These are phyloP conservation scores for Vaccinium darrowii DNA, from an alignment of 148 eudicot species.

Conservation along the genomic window DNA sequence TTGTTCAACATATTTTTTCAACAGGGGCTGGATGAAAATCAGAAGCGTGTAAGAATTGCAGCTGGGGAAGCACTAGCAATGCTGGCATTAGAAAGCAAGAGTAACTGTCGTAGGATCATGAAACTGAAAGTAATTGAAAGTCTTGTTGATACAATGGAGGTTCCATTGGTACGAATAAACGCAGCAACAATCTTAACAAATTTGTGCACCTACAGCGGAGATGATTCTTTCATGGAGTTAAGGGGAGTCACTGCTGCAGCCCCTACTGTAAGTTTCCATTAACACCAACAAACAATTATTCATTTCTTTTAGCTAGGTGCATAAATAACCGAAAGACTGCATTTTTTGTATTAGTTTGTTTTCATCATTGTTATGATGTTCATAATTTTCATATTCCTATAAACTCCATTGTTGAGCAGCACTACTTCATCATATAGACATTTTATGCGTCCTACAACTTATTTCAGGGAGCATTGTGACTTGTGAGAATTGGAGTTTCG, in stretches of 20 bases:
- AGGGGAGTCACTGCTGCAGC: conserved; percentile 43
- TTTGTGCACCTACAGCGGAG: conserved; percentile 58
- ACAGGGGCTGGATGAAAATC: conserved; percentile 26
- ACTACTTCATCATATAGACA: not conserved
- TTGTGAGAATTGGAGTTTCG: not conserved
- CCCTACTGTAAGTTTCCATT: conserved; percentile 50
- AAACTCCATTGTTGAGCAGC: not conserved
- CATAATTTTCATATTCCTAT: not conserved
- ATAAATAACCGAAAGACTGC: not conserved
- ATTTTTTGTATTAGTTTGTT: not conserved
- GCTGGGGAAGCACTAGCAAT: conserved; percentile 80
- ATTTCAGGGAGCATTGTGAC: not conserved
- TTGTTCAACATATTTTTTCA: conserved; percentile 62
- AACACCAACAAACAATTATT: not conserved
- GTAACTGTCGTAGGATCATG: conserved; percentile 48
- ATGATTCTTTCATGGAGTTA: conserved; percentile 43
- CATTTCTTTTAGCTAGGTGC: not conserved
- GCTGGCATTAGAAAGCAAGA: conserved; percentile 63
- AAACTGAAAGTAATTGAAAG: conserved; percentile 35
- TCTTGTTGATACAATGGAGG: conserved; percentile 47
- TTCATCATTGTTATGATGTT: not conserved
- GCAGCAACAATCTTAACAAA: conserved; percentile 70
- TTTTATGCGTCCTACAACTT: not conserved
- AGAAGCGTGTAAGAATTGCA: conserved; percentile 46
- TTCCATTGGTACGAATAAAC: conserved; percentile 41